Conservation (phyloP, 2,329 filamentous ascomycete genomes). For the Botrytis deweyae region DNA sequence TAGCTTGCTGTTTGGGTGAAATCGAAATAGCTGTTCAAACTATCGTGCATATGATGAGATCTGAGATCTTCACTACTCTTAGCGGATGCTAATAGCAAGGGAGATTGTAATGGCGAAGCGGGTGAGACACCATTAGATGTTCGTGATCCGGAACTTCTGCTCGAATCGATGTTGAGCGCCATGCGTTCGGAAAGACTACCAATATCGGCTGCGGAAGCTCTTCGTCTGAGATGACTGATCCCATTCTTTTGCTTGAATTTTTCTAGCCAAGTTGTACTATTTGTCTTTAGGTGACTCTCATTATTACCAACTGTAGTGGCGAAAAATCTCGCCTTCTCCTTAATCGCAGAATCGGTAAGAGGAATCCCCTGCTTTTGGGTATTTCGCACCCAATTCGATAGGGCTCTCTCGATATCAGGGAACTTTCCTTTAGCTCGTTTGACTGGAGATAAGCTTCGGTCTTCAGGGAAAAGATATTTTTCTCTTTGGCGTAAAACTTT, state of each 20-base stretch:
- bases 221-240: conserved; percentile 46
- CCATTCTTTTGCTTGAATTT: conserved; percentile 85
- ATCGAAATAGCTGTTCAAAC: conserved; percentile 57
- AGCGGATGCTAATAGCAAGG: conserved; percentile 68
- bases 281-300: conserved; percentile 68
- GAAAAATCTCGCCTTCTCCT: conserved; percentile 81
- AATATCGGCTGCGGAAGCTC: conserved; percentile 63
- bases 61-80: conserved; percentile 66
- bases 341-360: conserved; percentile 77
- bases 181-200: conserved; percentile 61
- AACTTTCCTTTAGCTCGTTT: conserved; percentile 83
- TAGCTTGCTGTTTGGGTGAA: conserved; percentile 50
- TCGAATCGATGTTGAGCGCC: conserved; percentile 55
- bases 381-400: conserved; percentile 84
- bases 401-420: conserved; percentile 87
- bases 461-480: conserved; percentile 82
- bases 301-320: conserved; percentile 69
- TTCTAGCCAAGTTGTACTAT: conserved; percentile 80
- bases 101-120: conserved; percentile 66
- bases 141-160: conserved; percentile 55
- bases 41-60: conserved; percentile 44
- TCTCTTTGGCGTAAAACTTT: conserved; percentile 95
- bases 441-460: conserved; percentile 73
- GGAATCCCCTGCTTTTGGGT: conserved; percentile 72
- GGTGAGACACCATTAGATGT: conserved; percentile 70